These are phyloP conservation scores for Cladobotryum mycophilum DNA, from an alignment of 2,329 filamentous ascomycete genomes.

Conservation along the genomic window DNA sequence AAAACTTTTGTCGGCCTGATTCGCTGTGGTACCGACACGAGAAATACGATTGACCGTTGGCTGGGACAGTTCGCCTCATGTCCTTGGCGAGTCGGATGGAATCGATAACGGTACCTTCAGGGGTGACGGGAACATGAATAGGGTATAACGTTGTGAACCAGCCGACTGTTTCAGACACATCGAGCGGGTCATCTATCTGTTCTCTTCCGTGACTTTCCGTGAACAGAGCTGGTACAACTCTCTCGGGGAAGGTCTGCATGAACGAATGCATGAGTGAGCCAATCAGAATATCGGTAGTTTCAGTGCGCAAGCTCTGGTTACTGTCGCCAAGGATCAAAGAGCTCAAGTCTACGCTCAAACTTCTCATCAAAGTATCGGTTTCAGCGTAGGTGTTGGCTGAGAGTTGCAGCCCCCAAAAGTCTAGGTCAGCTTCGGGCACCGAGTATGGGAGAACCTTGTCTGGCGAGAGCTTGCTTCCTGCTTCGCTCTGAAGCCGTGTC, in stretches of 20 bases:
- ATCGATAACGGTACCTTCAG: conserved; percentile 3
- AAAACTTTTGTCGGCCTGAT: conserved; percentile 24
- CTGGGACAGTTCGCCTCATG: conserved; percentile 24
- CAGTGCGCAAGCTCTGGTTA: conserved; percentile 13
- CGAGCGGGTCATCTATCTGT: conserved; percentile 23
- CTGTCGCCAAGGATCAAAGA: no score
- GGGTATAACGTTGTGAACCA: conserved; percentile 41
- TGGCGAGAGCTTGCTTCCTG: no score
- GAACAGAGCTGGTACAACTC: conserved; percentile 30
- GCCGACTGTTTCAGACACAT: conserved; percentile 35
- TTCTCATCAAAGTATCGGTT: no score
- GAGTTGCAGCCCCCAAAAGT: no score
- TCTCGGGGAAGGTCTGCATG: conserved; percentile 25
- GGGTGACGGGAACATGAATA: conserved; percentile 15
- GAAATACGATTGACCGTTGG: conserved; percentile 22
- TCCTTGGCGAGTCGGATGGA: conserved; percentile 27
- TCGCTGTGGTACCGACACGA: no score
- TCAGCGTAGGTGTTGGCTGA: no score
- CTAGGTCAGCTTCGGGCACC: no score
- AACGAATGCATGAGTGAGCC: conserved; percentile 31
- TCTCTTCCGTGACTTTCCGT: conserved; percentile 39
- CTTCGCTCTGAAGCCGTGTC: conserved; percentile 22
- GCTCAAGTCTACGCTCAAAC: no score
- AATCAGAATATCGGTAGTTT: conserved; percentile 34
- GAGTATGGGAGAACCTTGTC: no score